Evolutionary conservation across 2,329 filamentous ascomycete species (phyloP), one percentile per base, ranked within the genome.

Genomic region (Daldinia eschscholtzii): DNA sequence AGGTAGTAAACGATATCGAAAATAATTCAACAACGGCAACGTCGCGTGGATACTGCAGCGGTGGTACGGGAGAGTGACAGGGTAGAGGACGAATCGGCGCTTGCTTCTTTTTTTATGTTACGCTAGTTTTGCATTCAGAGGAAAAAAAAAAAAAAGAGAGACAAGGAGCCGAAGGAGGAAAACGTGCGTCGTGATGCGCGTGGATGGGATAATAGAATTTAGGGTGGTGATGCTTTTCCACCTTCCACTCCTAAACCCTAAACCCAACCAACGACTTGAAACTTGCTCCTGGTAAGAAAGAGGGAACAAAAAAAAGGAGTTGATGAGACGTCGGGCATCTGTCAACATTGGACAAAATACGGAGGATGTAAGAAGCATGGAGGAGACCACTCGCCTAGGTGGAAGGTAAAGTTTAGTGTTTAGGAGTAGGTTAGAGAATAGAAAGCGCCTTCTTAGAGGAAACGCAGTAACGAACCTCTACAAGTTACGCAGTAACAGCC

Each of bases 141-240:
- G 2, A 23, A 23, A 23, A 23, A 23, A 23, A 23, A 23, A 23
- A 23, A 23, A 35, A 71, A 61, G 35, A 57, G 33, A 63, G 58
- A 65, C 64, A 71, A 61, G 64, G 61, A 60, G 57, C 46, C 39
- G 48, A 60, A 48, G 65, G 18, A 44, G 57, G n/a, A 58, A 61
- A 57, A 64, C 64, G 61, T 71, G 64, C 67, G 61, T 70, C 58
- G 64, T 72, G 64, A 70, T 65, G 70, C 64, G 70, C 64, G 67
- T 68, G 61, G 62, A 72, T 67, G 58, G 67, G 65, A 70, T 72
- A 64, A 67, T 57, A 57, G 58, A 65, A 64, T 57, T 57, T 59
- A 59, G 61, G 41, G 41, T 58, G 33, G 20, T 53, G 30, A 46
- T 60, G 64, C 61, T 62, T 48, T 50, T 50, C 46, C 46, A 50